Percentiles rank a stretch among this genome's conserved stretches.
phyloP scores from a whole-genome alignment of 805 yeast genomes.

The Barnettozyma sp. region DNA sequence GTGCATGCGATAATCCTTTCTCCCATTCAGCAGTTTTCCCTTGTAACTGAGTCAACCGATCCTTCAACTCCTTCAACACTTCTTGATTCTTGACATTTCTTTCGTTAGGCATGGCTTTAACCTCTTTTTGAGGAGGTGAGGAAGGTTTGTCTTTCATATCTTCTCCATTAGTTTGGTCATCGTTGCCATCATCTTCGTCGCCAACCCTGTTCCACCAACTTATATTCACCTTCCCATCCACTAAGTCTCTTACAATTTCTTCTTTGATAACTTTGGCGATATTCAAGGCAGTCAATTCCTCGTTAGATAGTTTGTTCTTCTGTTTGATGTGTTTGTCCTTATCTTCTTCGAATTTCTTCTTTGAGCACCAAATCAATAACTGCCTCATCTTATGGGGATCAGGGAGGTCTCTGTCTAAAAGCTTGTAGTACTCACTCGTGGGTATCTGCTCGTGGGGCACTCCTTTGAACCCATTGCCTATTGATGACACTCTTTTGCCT shows the following conservation, averaged over 20 bases:
- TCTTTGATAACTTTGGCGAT: slow-evolving; percentile 61
- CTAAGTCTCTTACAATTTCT: slow-evolving; percentile 51
- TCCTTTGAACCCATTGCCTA: slow-evolving; percentile 66
- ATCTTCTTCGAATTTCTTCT: slow-evolving; percentile 32
- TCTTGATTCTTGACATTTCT: slow-evolving; percentile 46
- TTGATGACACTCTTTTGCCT: slow-evolving; percentile 67
- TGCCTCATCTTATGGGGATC: slow-evolving; percentile 72
- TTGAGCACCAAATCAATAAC: slow-evolving; percentile 60
- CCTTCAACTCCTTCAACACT: slow-evolving; percentile 40
- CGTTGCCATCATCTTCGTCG: slow-evolving; percentile 22
- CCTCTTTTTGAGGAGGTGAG: slow-evolving; percentile 12
- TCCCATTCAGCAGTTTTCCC: slow-evolving; percentile 45
- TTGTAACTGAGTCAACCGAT: slow-evolving; percentile 37
- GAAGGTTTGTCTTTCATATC: no score
- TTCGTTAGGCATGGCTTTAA: slow-evolving; percentile 46
- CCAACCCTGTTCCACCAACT: slow-evolving; percentile 56
- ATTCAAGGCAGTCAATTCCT: slow-evolving; percentile 37
- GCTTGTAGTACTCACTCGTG: slow-evolving; percentile 49
- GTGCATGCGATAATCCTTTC: slow-evolving; percentile 11
- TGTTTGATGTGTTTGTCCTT: slow-evolving; percentile 23
- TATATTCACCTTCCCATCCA: slow-evolving; percentile 51
- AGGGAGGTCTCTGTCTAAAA: slow-evolving; percentile 53
- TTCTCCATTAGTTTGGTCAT: no score
- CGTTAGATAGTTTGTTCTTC: slow-evolving; percentile 26
- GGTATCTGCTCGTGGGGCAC: slow-evolving; percentile 60